A percentile compares a stretch with the other conserved stretches of the same genome.
Conservation (phyloP, 2,329 filamentous ascomycete genomes). For the Cladorrhinum sp. region DNA sequence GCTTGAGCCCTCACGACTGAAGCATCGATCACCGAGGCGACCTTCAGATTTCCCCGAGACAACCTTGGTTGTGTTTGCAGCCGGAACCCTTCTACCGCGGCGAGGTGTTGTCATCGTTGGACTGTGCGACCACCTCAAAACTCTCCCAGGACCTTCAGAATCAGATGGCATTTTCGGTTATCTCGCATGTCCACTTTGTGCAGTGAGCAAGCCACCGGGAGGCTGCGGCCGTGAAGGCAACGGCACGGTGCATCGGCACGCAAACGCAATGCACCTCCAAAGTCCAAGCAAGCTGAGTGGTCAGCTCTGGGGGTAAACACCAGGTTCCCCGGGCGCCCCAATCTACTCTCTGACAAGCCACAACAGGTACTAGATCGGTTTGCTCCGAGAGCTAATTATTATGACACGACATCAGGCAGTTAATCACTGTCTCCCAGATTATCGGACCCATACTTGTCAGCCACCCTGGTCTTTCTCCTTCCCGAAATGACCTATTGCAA, state of each 20-base stretch:
- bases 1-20: neutral
- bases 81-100: too few species aligned
- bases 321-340: conserved; percentile 1
- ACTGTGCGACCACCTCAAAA: neutral
- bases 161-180: neutral
- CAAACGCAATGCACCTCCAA: neutral
- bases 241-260: conserved; percentile 13
- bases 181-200: conserved; percentile 5
- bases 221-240: neutral
- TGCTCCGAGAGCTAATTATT: neutral
- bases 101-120: neutral
- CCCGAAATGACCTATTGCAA: neutral
- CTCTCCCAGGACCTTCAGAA: neutral
- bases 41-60: conserved; percentile 8
- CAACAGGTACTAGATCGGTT: conserved; percentile 1
- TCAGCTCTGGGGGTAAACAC: too few species aligned
- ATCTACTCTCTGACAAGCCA: neutral
- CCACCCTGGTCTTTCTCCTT: neutral
- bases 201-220: conserved; percentile 5
- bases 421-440: neutral
- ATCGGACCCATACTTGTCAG: neutral
- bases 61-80: conserved; percentile 1
- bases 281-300: neutral
- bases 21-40: neutral
- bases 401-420: neutral